These are phyloP conservation scores for Pseudoperonospora humuli DNA, from an alignment of 352 stramenopile species.

Conservation along the genomic window DNA sequence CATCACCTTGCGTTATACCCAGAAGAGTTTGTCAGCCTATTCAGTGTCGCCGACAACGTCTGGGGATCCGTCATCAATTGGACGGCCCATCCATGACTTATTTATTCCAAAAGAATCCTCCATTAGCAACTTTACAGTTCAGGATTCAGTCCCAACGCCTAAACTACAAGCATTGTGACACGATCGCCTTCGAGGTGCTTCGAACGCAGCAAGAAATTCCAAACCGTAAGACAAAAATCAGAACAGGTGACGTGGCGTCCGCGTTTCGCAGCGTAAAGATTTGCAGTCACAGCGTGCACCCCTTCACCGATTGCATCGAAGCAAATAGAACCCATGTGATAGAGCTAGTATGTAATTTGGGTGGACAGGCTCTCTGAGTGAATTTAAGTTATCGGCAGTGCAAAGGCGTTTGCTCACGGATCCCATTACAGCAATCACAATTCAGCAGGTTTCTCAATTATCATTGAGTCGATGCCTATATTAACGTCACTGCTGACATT, in stretches of 20 bases:
- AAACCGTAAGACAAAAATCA: not conserved
- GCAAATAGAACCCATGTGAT: conserved; percentile 15
- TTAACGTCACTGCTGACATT: not conserved
- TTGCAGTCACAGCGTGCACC: conserved; percentile 10
- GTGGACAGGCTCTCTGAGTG: conserved; percentile 3
- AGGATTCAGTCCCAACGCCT: conserved; percentile 11
- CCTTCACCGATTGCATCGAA: conserved; percentile 7
- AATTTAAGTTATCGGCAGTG: not conserved
- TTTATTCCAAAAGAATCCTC: conserved; percentile 4
- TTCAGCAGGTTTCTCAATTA: too few species aligned
- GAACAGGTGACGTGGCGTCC: conserved; percentile 6
- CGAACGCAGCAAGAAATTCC: not conserved
- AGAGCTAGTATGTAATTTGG: conserved; percentile 6
- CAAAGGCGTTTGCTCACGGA: not conserved
- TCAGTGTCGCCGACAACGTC: conserved; percentile 9
- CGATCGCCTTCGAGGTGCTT: conserved; percentile 3
- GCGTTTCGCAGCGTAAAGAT: conserved; percentile 11
- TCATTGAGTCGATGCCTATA: not conserved
- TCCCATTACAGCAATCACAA: not conserved
- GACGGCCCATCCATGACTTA: conserved; percentile 10
- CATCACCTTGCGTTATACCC: conserved; percentile 11
- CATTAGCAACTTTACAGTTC: conserved; percentile 12
- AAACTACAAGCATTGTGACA: conserved; percentile 14
- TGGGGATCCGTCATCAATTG: not conserved
- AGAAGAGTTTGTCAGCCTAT: conserved; percentile 10